phyloP scores from a whole-genome alignment of 2,329 filamentous ascomycete genomes.

The Fusarium multiceps region DNA sequence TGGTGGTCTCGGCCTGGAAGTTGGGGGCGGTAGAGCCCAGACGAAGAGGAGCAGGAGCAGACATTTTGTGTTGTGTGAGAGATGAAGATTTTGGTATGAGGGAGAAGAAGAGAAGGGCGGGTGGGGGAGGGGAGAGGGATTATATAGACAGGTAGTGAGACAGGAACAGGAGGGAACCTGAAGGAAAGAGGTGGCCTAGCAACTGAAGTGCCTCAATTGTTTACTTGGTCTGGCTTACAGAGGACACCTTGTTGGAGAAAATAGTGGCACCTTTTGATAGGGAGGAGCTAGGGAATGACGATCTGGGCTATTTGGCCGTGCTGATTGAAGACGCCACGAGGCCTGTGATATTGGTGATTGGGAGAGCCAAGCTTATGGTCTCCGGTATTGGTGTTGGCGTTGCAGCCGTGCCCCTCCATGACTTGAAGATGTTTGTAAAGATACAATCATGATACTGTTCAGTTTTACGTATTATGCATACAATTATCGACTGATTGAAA shows the following conservation, averaged over 20 bases:
- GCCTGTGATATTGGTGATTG: conserved; percentile 31
- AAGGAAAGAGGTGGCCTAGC: not conserved
- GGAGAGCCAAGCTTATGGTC: conserved; percentile 23
- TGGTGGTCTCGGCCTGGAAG: conserved; percentile 84
- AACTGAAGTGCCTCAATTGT: not conserved
- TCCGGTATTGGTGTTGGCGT: conserved; percentile 14
- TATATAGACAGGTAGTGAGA: conserved; percentile 30
- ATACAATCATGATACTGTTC: not conserved
- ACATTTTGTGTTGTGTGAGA: conserved; percentile 40
- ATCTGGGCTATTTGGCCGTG: conserved; percentile 14
- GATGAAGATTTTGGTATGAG: not conserved
- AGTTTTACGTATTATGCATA: no score
- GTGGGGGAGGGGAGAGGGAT: conserved; percentile 17
- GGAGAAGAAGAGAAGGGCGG: not conserved
- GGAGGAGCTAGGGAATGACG: conserved; percentile 20
- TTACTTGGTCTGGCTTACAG: not conserved
- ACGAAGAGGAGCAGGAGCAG: conserved; percentile 61
- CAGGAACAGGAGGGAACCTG: not conserved
- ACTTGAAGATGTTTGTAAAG: not conserved
- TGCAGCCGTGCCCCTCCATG: conserved; percentile 6
- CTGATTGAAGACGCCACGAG: conserved; percentile 30
- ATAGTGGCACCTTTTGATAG: conserved; percentile 12
- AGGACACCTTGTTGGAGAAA: conserved; percentile 29
- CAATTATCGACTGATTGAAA: no score
- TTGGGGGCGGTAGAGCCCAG: conserved; percentile 78